A percentile compares a stretch with the other conserved stretches of the same genome.
Conservation (phyloP, 768 basidiomycete genomes). For the Suillus cothurnatus region DNA sequence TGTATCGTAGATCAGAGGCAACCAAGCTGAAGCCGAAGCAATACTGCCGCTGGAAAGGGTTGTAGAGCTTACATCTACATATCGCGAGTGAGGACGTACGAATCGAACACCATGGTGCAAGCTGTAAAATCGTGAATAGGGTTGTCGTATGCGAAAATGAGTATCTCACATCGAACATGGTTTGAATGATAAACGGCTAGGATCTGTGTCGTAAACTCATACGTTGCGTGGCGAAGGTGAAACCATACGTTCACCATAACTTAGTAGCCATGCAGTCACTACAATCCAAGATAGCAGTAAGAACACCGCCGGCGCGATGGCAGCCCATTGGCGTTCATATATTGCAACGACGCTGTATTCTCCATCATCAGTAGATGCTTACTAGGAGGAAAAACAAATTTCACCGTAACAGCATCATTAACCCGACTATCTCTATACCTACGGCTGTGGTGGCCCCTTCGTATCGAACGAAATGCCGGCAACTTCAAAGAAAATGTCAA, state of each 20-base stretch:
- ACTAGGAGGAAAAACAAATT: constrained; percentile 1
- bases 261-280: constrained; percentile 58
- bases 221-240: background rate
- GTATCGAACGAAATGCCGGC: constrained; percentile 48
- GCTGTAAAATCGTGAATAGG: constrained; percentile 28
- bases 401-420: constrained; percentile 50
- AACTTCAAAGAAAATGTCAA: constrained; percentile 30
- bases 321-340: constrained; percentile 11
- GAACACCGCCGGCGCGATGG: constrained; percentile 14
- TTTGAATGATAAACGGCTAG: constrained; percentile 17
- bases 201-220: constrained; percentile 3
- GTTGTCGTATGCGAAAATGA: constrained; percentile 29
- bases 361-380: background rate
- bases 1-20: constrained; percentile 44
- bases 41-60: constrained; percentile 17
- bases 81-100: constrained; percentile 20
- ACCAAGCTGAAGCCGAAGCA: constrained; percentile 42
- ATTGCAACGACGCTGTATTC: constrained; percentile 19
- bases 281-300: constrained; percentile 48
- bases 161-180: constrained; percentile 15
- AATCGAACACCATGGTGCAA: constrained; percentile 42
- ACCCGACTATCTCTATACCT: constrained; percentile 39
- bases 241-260: constrained; percentile 48
- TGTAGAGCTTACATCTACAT: background rate
- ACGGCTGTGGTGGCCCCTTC: constrained; percentile 50